Conservation (phyloP, 208 protist species). For the Leishmania turanica region DNA sequence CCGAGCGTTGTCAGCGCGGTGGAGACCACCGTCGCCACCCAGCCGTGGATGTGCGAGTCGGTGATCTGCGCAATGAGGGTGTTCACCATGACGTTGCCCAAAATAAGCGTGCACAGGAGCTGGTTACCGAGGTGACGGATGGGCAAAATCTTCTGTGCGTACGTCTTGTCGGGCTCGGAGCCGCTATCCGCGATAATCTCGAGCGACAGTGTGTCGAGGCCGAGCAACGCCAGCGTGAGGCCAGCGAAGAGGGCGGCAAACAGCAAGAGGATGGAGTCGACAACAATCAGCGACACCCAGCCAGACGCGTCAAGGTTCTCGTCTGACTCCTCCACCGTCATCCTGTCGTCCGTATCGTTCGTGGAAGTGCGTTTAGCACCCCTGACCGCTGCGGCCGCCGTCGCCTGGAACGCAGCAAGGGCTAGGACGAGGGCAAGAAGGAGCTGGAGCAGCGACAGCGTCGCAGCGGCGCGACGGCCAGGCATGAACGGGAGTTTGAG, state of each 20-base stretch:
- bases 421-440: constrained; percentile 4
- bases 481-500: not conserved
- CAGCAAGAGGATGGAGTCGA: constrained; percentile 83
- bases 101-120: constrained; percentile 95
- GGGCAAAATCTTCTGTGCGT: constrained; percentile 93
- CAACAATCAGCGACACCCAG: constrained; percentile 81
- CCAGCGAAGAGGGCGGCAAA: constrained; percentile 96
- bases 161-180: constrained; percentile 88
- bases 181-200: constrained; percentile 93
- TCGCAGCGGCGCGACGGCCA: not conserved
- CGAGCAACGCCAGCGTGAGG: constrained; percentile 95
- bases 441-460: constrained; percentile 2
- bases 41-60: constrained; percentile 84
- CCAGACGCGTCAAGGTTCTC: constrained; percentile 31
- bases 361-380: not conserved
- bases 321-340: constrained; percentile 13
- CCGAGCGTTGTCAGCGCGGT: constrained; percentile 95
- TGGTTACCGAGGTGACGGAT: constrained; percentile 96
- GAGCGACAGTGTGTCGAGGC: constrained; percentile 93
- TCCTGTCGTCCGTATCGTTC: not conserved
- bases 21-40: constrained; percentile 89
- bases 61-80: constrained; percentile 95
- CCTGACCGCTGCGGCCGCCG: not conserved
- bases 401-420: not conserved
- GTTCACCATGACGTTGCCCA: constrained; percentile 98